These are phyloP conservation scores for Ophiostoma quercus DNA, from an alignment of 2,329 filamentous ascomycete species.

Conservation along the genomic window DNA sequence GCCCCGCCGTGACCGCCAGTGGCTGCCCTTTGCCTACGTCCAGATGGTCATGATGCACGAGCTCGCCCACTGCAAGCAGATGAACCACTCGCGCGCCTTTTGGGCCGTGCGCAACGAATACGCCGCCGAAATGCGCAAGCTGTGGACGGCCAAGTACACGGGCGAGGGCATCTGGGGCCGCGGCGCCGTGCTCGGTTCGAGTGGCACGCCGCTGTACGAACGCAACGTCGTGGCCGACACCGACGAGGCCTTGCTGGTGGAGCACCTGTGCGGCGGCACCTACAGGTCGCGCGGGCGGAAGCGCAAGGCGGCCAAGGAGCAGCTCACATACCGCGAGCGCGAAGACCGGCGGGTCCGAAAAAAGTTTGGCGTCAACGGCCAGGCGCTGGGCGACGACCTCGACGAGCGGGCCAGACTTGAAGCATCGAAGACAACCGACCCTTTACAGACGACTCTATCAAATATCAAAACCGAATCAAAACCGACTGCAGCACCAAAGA, in stretches of 20 bases:
- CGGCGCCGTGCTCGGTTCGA: slow-evolving; percentile 57
- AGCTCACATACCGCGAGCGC: slow-evolving; percentile 63
- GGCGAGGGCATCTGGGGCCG: slow-evolving; percentile 81
- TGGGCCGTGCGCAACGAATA: slow-evolving; percentile 74
- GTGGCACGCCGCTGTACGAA: slow-evolving; percentile 40
- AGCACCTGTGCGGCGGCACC: slow-evolving; percentile 76
- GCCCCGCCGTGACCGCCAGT: slow-evolving; percentile 48
- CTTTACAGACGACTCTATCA: neutral
- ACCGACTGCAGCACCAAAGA: slow-evolving; percentile 35
- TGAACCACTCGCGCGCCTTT: slow-evolving; percentile 80
- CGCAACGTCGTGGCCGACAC: slow-evolving; percentile 49
- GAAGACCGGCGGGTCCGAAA: slow-evolving; percentile 67
- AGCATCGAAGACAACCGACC: neutral
- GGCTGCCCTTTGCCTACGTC: slow-evolving; percentile 78
- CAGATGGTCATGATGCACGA: slow-evolving; percentile 97
- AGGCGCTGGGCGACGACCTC: slow-evolving; percentile 64
- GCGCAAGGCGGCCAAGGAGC: slow-evolving; percentile 50
- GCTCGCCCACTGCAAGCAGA: slow-evolving; percentile 81
- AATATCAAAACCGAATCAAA: neutral
- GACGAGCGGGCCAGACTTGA: slow-evolving; percentile 61
- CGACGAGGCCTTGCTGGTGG: slow-evolving; percentile 43
- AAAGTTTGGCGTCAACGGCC: slow-evolving; percentile 70
- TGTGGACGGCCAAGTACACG: slow-evolving; percentile 67
- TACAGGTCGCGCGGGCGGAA: slow-evolving; percentile 52
- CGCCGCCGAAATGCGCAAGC: slow-evolving; percentile 60